A percentile compares a stretch with the other conserved stretches of the same genome.
phyloP scores from a whole-genome alignment of 208 protist genomes.

The Leishmania guyanensis region DNA sequence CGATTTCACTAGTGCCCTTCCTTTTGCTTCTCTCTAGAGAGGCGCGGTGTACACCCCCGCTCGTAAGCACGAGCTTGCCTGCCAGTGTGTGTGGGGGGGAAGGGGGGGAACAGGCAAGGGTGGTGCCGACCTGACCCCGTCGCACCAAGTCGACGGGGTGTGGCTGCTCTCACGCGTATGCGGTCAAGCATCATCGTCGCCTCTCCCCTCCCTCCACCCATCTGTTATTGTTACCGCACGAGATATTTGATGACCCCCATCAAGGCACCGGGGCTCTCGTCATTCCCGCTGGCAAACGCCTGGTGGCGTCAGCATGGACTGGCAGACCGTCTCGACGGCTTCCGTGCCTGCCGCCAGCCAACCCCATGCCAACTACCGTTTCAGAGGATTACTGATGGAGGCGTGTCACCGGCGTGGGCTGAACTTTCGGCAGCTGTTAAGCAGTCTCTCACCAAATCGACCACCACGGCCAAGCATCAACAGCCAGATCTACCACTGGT shows the following conservation, averaged over 20 bases:
- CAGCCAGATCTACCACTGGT: conserved; percentile 35
- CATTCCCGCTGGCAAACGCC: conserved; percentile 4
- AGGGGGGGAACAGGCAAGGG: background rate
- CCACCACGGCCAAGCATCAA: background rate
- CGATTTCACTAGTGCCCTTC: background rate
- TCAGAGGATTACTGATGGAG: background rate
- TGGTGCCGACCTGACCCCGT: background rate
- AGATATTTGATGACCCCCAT: background rate
- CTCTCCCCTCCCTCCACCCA: background rate
- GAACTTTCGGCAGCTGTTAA: background rate
- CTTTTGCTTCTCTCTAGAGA: background rate
- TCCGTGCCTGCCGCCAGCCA: conserved; percentile 25
- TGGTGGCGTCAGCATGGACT: conserved; percentile 30
- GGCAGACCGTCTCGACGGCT: conserved; percentile 7
- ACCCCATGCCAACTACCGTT: conserved; percentile 7
- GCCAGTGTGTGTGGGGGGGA: background rate
- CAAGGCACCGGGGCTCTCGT: background rate
- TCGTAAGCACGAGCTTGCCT: background rate
- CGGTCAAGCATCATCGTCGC: background rate
- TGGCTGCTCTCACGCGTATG: background rate
- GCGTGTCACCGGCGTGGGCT: background rate
- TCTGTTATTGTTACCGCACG: background rate
- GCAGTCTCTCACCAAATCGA: background rate
- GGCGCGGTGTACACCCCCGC: background rate
- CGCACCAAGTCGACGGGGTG: background rate